These are phyloP conservation scores for Zhuliangozyma blackwelliae DNA, from an alignment of 1,139 yeast species.

Conservation along the genomic window DNA sequence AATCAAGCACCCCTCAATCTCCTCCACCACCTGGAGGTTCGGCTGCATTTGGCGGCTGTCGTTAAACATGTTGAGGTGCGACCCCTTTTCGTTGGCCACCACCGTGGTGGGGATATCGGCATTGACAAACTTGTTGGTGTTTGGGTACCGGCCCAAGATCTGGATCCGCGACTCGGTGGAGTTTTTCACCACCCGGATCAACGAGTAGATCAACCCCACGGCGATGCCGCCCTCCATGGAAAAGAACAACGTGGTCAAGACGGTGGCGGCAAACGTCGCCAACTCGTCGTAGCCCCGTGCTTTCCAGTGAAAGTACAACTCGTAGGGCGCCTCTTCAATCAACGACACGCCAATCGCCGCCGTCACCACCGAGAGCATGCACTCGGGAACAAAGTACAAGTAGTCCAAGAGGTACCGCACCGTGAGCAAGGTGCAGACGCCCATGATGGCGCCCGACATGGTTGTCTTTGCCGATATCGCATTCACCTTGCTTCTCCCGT, in stretches of 20 bases:
- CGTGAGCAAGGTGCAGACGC: constrained; percentile 63
- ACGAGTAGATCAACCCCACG: constrained; percentile 76
- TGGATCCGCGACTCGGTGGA: constrained; percentile 88
- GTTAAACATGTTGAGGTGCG: constrained; percentile 26
- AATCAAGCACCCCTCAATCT: constrained; percentile 79
- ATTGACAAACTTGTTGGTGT: constrained; percentile 69
- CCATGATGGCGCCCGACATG: constrained; percentile 78
- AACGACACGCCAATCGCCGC: constrained; percentile 75
- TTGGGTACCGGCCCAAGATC: constrained; percentile 78
- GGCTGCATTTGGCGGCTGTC: constrained; percentile 36
- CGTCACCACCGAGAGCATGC: constrained; percentile 78
- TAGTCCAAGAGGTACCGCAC: constrained; percentile 57
- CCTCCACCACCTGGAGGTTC: constrained; percentile 50
- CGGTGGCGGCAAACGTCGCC: constrained; percentile 67
- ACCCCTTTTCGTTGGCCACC: constrained; percentile 1
- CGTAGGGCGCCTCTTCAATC: constrained; percentile 84
- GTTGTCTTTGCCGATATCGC: constrained; percentile 84
- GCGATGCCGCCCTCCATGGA: constrained; percentile 90
- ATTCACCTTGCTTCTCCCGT: constrained; percentile 88
- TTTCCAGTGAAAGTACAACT: constrained; percentile 66
- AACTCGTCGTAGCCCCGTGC: constrained; percentile 78
- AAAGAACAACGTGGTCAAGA: constrained; percentile 67
- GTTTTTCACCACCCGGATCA: constrained; percentile 76
- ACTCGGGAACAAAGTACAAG: constrained; percentile 72
- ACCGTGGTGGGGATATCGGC: constrained; percentile 53